phyloP scores from a whole-genome alignment of 495 filamentous ascomycete genomes.

The Cetradonia linearis region DNA sequence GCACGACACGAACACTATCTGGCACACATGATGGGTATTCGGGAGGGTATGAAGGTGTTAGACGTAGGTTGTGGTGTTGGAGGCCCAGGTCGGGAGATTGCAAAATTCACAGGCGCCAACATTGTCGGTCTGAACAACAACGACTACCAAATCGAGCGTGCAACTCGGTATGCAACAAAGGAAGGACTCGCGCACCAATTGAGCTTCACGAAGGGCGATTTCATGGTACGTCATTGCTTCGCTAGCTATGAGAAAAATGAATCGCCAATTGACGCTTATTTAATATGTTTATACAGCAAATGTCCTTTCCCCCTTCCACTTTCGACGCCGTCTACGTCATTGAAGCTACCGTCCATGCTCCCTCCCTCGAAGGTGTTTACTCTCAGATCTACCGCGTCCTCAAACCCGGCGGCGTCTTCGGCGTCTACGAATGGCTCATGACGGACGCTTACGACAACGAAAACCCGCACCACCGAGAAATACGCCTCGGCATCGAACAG shows the following conservation, averaged over 20 bases:
- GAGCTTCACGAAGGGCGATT: constrained; percentile 89
- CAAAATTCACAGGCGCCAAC: constrained; percentile 85
- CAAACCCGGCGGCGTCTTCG: constrained; percentile 92
- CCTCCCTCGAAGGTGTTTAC: constrained; percentile 90
- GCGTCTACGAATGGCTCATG: constrained; percentile 99
- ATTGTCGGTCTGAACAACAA: constrained; percentile 97
- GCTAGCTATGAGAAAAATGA: no score
- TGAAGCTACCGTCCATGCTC: constrained; percentile 93
- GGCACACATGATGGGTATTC: constrained; percentile 77
- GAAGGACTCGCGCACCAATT: constrained; percentile 76
- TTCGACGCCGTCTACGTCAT: constrained; percentile 98
- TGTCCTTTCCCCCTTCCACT: constrained; percentile 81
- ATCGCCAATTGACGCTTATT: no score
- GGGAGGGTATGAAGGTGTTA: constrained; percentile 77
- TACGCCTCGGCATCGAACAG: constrained; percentile 91
- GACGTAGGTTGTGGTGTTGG: constrained; percentile 98
- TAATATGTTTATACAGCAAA: no score
- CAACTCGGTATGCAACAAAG: constrained; percentile 69
- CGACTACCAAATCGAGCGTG: constrained; percentile 97
- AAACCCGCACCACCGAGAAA: constrained; percentile 77
- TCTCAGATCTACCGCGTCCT: constrained; percentile 87
- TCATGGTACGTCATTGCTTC: constrained; percentile 90
- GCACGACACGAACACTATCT: constrained; percentile 98
- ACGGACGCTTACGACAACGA: constrained; percentile 88
- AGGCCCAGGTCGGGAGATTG: constrained; percentile 93